These are phyloP conservation scores for Elongisporangium anandrum DNA, from an alignment of 352 stramenopile species.

Conservation along the genomic window DNA sequence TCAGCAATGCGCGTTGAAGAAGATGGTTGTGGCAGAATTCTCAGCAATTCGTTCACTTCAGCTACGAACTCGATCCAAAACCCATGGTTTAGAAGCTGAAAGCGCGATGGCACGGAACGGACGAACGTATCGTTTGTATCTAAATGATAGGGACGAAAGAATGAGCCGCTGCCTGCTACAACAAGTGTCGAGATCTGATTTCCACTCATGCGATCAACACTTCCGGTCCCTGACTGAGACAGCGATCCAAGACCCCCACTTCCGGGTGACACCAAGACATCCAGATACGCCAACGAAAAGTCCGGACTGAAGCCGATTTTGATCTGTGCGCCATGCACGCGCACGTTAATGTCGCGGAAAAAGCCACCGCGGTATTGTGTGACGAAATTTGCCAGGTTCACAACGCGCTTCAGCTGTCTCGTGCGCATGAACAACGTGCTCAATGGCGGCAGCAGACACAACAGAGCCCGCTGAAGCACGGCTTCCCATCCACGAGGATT, in stretches of 20 bases:
- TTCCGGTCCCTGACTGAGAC: background rate
- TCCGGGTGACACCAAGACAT: slow-evolving; percentile 54
- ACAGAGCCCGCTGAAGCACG: slow-evolving; percentile 52
- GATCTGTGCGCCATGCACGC: slow-evolving; percentile 64
- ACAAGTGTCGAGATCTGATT: slow-evolving; percentile 21
- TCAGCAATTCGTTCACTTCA: slow-evolving; percentile 64
- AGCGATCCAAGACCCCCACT: slow-evolving; percentile 10
- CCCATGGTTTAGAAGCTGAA: slow-evolving; percentile 67
- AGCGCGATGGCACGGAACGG: slow-evolving; percentile 55
- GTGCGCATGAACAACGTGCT: slow-evolving; percentile 62
- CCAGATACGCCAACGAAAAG: slow-evolving; percentile 80
- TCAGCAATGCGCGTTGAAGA: slow-evolving; percentile 26
- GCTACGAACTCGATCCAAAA: slow-evolving; percentile 86
- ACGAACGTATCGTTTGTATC: slow-evolving; percentile 84
- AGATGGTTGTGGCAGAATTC: slow-evolving; percentile 55
- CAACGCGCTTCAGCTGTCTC: slow-evolving; percentile 58
- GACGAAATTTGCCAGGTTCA: slow-evolving; percentile 64
- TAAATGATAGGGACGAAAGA: slow-evolving; percentile 75
- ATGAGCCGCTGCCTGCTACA: slow-evolving; percentile 70
- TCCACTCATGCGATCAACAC: background rate
- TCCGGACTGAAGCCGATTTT: slow-evolving; percentile 84
- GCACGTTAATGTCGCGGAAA: slow-evolving; percentile 79
- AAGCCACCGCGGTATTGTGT: slow-evolving; percentile 64
- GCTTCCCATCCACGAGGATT: slow-evolving; percentile 53
- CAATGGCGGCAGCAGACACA: slow-evolving; percentile 40